Evolutionary conservation across 2,329 filamentous ascomycete genomes (phyloP), one percentile per base, ranked within the genome.

Genomic region (Microdochium bolleyi): DNA sequence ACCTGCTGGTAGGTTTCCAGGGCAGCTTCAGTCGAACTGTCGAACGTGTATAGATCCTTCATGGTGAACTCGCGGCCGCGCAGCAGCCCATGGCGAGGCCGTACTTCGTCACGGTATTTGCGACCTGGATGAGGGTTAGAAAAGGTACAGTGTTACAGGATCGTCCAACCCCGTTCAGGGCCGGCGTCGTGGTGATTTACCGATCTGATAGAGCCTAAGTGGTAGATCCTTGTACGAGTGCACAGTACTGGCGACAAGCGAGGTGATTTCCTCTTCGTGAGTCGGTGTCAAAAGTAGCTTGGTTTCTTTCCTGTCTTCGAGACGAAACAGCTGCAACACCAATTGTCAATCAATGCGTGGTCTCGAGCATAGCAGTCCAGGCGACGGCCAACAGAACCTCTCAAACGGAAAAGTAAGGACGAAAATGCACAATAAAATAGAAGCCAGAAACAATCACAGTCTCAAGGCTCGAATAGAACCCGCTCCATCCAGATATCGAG

Each of bases 11-110:
- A 99, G 0, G 92, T 96, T 50, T 80, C 71, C n/a, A 92, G 73
- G 1, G 92, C 92, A n/a, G 80, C 73, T 24, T 80, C 71, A 0
- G 76, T 66, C 3, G 78, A 85, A 34, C 78, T 72, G 64, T 99
- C 94, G 64, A 99, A 99, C 0, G 92, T 96, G 67, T 99, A 99
- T 1, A 99, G 79, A 67, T 99, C 94, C 69, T 99, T 99, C 94
- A 99, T 99, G 60, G 90, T 72, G 62, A 99, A 99, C 64, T 99
- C 94, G 56, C 91, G 84, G 1, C 89, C 88, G 10, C 94, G 84
- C 9, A 99, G 75, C 2, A 99, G 76, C 13, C 94, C 94, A 61
- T 95, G 89, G 30, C 94, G 82, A 21, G 94, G 94, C 24, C 94
- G 81, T 53, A 87, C 80, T 70, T 99, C 94, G 71, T 99, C 94